Conservation (phyloP, 2,329 filamentous ascomycete genomes). For the Cordyceps cateniannulata region DNA sequence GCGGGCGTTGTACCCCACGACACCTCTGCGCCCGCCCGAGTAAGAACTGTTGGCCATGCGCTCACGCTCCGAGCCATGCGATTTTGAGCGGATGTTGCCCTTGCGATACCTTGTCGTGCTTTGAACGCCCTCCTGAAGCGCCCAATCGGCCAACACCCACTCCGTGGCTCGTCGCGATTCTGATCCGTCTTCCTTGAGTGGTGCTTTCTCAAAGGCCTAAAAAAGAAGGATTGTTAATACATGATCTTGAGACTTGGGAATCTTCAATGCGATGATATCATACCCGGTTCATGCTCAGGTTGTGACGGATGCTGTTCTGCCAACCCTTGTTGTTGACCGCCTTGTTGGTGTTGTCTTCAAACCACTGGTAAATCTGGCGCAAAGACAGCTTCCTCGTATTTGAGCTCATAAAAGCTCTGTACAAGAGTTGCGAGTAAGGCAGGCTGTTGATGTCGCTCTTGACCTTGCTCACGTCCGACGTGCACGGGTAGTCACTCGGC, state of each 20-base stretch:
- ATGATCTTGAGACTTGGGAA: not conserved
- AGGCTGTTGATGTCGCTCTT: constrained; percentile 1
- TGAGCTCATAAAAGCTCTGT: constrained; percentile 63
- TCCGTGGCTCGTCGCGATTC: constrained; percentile 54
- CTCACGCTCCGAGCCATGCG: not conserved
- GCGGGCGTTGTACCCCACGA: not conserved
- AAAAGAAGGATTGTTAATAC: constrained; percentile 3
- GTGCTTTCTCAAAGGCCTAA: constrained; percentile 38
- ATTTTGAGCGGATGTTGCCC: not conserved
- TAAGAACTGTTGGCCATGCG: not conserved
- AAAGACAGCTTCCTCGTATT: constrained; percentile 66
- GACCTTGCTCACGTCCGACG: not conserved
- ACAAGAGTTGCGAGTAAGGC: constrained; percentile 80
- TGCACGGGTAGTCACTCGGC: not conserved
- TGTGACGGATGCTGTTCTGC: constrained; percentile 95
- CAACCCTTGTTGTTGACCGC: constrained; percentile 73
- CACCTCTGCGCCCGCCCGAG: not conserved
- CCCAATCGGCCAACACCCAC: constrained; percentile 71
- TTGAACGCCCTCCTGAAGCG: constrained; percentile 65
- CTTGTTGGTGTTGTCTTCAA: constrained; percentile 73
- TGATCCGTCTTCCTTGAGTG: constrained; percentile 31
- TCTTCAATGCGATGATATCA: constrained; percentile 17
- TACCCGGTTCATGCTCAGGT: constrained; percentile 93
- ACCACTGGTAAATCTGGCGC: constrained; percentile 88
- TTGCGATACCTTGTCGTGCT: constrained; percentile 76